Percentiles rank a stretch among this genome's conserved stretches.
phyloP scores from a whole-genome alignment of 176 grass and related monocot species.

The Poa annua region DNA sequence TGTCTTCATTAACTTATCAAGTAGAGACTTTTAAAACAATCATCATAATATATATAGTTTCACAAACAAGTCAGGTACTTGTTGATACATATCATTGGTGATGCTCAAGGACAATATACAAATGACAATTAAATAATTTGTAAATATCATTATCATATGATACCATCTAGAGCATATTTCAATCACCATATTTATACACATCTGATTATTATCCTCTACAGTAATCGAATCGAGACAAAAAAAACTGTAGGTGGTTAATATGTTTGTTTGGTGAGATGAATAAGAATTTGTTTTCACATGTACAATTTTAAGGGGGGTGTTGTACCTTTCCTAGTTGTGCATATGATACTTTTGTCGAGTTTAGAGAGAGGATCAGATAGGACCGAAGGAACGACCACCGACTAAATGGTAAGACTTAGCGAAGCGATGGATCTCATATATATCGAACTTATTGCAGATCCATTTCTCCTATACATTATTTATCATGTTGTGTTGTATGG shows the following conservation, averaged over 20 bases:
- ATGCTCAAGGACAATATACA: not conserved
- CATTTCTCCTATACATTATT: not conserved
- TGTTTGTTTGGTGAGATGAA: not conserved
- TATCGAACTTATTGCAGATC: not conserved
- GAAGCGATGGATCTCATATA: not conserved
- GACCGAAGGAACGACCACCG: too few species aligned
- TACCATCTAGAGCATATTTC: not conserved
- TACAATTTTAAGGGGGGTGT: not conserved
- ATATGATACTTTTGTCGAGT: not conserved
- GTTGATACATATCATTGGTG: not conserved
- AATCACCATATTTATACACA: not conserved
- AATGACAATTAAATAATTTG: not conserved
- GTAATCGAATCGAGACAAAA: not conserved
- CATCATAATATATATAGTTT: not conserved
- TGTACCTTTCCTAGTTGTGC: not conserved
- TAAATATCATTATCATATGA: not conserved
- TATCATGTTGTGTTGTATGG: not conserved
- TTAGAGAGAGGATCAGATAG: too few species aligned
- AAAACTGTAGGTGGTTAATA: not conserved
- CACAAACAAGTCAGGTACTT: not conserved
- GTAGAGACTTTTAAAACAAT: not conserved
- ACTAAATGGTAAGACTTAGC: too few species aligned
- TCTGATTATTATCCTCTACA: not conserved
- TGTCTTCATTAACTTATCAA: not conserved
- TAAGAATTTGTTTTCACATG: not conserved